Base-by-base conservation (phyloP, 441 rosid genomes). In the Melastoma candidum region DNA sequence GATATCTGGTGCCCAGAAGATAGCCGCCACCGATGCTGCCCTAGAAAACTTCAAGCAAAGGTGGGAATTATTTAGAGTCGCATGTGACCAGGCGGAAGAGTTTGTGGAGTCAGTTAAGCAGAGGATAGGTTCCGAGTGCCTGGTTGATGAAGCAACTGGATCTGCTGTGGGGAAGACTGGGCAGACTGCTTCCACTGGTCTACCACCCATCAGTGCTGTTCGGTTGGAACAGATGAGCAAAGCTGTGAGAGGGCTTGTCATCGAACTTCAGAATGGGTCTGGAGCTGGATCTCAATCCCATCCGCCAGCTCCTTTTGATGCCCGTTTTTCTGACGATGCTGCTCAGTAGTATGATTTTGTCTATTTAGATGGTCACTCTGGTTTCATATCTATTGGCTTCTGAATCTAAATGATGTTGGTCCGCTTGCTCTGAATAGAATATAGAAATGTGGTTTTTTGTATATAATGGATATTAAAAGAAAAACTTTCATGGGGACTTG, bases 211-310 rank as follows among this genome's bases (percentile, higher is more conserved):
- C 27, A 85, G 90, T 26, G 98, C 95, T 0, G 95, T 90, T 56
- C 82, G 87, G 50, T 74, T 90, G 72, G 95, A 90, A 69, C 96
- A 85, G 81, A 90, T 87, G 98, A 90, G 96, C 72, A 90, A 89
- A 77, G 90, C 88, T 14, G 96, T 90, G 24, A 64, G 96, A 58
- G 78, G 93, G 78, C 90, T 90, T 41, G 96, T 87, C 7, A 81
- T 90, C 10, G 97, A 90, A 56, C 71, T 90, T 48, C 96, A 90
- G 61, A 80, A 84, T 24, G 95, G 96, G 49, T 69, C 94, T 1
- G 95, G 85, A 36, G 68, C 57, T 2, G 73, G 75, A 36, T 36
- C 41, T 6, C 7, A 36, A 66, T 51, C 73, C 47, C 83, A 82
- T 53, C 66, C 83, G 5, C 62, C 90, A 1, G 79, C 89, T 2